A percentile compares a stretch with the other conserved stretches of the same genome.
Evolutionary conservation across 2,329 filamentous ascomycete species (phyloP).

Genomic region (Intubia oerlemansii): DNA sequence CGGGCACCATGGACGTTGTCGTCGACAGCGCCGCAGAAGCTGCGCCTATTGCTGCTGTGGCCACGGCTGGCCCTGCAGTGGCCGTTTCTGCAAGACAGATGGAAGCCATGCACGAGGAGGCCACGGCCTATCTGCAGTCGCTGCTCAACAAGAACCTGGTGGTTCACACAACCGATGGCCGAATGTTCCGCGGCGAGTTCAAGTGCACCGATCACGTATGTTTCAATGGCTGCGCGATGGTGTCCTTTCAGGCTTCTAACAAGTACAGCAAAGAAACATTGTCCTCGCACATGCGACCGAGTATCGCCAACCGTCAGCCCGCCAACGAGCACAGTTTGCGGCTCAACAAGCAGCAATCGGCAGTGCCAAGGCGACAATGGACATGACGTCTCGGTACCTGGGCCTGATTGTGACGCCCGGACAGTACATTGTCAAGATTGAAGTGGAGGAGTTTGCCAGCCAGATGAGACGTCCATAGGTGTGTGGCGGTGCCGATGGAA

Average conservation of each 20-base stretch:
- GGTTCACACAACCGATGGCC: slow-evolving; percentile 58
- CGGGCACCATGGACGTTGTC: too few species aligned
- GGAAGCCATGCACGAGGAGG: slow-evolving; percentile 3
- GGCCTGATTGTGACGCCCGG: slow-evolving; percentile 82
- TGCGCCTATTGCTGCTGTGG: too few species aligned
- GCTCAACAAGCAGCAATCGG: slow-evolving; percentile 12
- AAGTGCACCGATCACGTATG: slow-evolving; percentile 85
- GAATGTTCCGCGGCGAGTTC: slow-evolving; percentile 76
- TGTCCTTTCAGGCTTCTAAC: neutral
- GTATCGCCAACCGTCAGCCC: slow-evolving; percentile 52
- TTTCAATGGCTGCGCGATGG: neutral
- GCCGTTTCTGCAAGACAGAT: neutral
- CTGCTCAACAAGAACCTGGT: slow-evolving; percentile 63
- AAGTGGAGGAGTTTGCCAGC: slow-evolving; percentile 56
- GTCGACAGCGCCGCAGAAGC: too few species aligned
- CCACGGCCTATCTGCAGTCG: slow-evolving; percentile 28
- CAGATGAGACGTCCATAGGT: slow-evolving; percentile 16
- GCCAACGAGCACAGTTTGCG: slow-evolving; percentile 20
- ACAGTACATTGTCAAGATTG: slow-evolving; percentile 66
- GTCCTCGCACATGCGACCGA: slow-evolving; percentile 75
- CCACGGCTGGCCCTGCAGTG: too few species aligned
- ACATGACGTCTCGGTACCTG: slow-evolving; percentile 71
- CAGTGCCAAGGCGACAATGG: slow-evolving; percentile 28
- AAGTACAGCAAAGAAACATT: slow-evolving; percentile 57
- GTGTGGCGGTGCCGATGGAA: too few species aligned